Evolutionary conservation across 2,329 filamentous ascomycete species (phyloP).

Genomic region (Acrodontium crateriforme): DNA sequence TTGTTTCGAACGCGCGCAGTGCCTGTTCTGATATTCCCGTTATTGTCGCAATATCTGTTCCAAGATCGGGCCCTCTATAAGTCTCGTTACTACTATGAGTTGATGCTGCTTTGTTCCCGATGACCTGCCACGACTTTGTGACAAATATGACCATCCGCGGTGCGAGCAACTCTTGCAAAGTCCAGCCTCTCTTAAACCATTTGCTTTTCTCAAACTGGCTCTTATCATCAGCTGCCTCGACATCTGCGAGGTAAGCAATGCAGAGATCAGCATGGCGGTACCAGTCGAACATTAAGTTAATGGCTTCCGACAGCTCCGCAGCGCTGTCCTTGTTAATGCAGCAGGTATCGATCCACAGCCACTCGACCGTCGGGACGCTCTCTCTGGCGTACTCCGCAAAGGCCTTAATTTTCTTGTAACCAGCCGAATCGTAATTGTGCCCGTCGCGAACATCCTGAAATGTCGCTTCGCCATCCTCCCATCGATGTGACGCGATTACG

Average conservation of each 20-base stretch:
- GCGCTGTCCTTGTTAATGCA: constrained; percentile 5
- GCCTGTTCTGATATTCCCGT: constrained; percentile 4
- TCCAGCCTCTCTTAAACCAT: constrained; percentile 12
- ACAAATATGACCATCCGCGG: constrained; percentile 6
- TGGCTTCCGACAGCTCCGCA: constrained; percentile 5
- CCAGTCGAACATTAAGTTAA: constrained; percentile 8
- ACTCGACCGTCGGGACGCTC: constrained; percentile 3
- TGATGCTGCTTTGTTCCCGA: constrained; percentile 8
- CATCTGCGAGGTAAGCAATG: constrained; percentile 11
- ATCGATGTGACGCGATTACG: constrained; percentile 7
- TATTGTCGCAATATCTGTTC: constrained; percentile 3
- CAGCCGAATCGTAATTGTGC: constrained; percentile 1
- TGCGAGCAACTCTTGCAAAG: constrained; percentile 12
- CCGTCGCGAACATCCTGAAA: constrained; percentile 3
- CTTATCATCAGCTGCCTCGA: constrained; percentile 1
- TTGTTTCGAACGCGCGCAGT: constrained; percentile 3
- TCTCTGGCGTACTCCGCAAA: constrained; percentile 3
- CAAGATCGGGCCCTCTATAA: constrained; percentile 2
- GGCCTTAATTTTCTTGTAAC: constrained; percentile 5
- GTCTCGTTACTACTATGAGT: background rate
- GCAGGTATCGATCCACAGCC: constrained; percentile 4
- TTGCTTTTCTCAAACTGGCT: constrained; percentile 3
- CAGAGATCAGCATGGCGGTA: constrained; percentile 10
- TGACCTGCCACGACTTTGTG: constrained; percentile 7
- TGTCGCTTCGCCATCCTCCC: constrained; percentile 1